A percentile compares a stretch with the other conserved stretches of the same genome.
Conservation (phyloP, 352 stramenopile genomes). For the Pythium chondricola region DNA sequence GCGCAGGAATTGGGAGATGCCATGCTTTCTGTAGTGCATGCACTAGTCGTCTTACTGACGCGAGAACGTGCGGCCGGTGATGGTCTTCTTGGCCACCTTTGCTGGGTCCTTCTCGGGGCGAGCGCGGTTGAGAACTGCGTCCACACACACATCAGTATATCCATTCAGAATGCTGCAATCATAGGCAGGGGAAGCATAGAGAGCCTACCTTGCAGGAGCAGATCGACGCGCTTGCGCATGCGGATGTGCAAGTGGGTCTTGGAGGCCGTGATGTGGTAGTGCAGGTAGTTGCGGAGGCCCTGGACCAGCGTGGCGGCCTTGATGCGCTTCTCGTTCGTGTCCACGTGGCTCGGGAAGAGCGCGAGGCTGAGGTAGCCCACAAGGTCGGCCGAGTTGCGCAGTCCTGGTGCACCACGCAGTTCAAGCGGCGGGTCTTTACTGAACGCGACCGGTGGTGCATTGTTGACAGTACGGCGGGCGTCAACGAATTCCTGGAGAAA, state of each 20-base stretch:
- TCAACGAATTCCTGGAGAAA: conserved; percentile 93
- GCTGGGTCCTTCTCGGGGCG: conserved; percentile 83
- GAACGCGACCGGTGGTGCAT: conserved; percentile 89
- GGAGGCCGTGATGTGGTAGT: conserved; percentile 96
- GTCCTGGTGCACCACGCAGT: conserved; percentile 56
- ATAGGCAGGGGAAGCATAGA: not conserved
- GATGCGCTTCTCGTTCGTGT: conserved; percentile 80
- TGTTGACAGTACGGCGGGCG: conserved; percentile 89
- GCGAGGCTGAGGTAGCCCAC: conserved; percentile 87
- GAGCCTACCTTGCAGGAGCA: conserved; percentile 82
- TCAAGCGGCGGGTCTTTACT: conserved; percentile 88
- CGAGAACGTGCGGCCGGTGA: conserved; percentile 86
- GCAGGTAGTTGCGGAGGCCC: conserved; percentile 90
- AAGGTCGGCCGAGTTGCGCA: conserved; percentile 58
- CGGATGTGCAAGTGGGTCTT: conserved; percentile 95
- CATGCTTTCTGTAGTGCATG: too few relatives aligned
- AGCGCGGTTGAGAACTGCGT: conserved; percentile 87
- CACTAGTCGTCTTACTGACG: conserved; percentile 55
- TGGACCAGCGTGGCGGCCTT: conserved; percentile 86
- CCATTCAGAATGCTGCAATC: not conserved
- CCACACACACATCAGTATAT: not conserved
- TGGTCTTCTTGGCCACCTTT: conserved; percentile 90
- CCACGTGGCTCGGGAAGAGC: conserved; percentile 89
- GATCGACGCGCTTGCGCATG: conserved; percentile 92
- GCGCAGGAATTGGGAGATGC: too few relatives aligned